These are phyloP conservation scores for Comarum palustre DNA, from an alignment of 306 rosid species.

Conservation along the genomic window DNA sequence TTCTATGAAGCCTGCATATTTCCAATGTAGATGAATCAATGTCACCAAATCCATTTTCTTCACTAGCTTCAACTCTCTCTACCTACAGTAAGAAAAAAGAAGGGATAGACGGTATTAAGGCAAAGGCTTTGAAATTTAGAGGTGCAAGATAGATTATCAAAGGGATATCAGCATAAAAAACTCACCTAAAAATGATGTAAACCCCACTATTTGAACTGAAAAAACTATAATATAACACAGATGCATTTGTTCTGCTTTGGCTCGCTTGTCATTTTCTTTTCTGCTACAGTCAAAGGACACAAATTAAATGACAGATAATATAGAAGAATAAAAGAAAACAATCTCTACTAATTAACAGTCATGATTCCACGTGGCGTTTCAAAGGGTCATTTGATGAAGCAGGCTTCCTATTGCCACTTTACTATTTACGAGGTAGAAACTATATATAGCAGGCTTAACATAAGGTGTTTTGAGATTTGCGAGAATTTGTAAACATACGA, in stretches of 20 bases:
- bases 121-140: neutral
- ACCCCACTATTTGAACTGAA: conserved; percentile 23
- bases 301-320: conserved; percentile 8
- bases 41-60: conserved; percentile 27
- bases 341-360: conserved; percentile 8
- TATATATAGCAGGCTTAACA: neutral
- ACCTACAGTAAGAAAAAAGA: conserved; percentile 15
- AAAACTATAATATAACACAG: conserved; percentile 69
- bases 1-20: conserved; percentile 1
- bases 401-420: conserved; percentile 1
- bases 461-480: neutral
- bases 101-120: neutral
- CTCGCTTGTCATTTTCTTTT: conserved; percentile 59
- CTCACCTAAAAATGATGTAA: conserved; percentile 34
- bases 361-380: neutral
- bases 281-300: conserved; percentile 40
- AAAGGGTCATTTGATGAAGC: neutral
- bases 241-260: conserved; percentile 52
- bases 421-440: neutral
- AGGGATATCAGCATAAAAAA: neutral
- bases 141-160: conserved; percentile 11
- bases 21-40: conserved; percentile 13
- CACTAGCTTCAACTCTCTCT: conserved; percentile 25
- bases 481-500: neutral
- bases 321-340: conserved; percentile 10